Percentiles rank a stretch among this genome's conserved stretches.
Evolutionary conservation across 768 basidiomycete genomes (phyloP).

Genomic region (Heimioporus sp.): DNA sequence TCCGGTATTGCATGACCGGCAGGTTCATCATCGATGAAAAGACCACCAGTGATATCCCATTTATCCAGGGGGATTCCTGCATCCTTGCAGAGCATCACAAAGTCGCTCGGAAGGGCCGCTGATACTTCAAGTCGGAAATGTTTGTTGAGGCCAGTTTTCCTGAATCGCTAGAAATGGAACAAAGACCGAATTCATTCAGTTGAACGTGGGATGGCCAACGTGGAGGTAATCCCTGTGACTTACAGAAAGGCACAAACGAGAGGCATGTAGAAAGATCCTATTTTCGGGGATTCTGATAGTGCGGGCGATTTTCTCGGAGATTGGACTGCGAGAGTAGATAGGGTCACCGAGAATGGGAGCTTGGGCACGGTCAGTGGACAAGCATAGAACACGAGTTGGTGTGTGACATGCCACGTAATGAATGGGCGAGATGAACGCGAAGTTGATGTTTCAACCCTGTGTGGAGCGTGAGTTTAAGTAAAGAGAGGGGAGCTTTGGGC

Average conservation of each 20-base stretch:
- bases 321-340: slow-evolving; percentile 42
- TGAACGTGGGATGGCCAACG: not conserved
- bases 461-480: slow-evolving; percentile 53
- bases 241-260: slow-evolving; percentile 55
- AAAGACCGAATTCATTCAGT: not conserved
- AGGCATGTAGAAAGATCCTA: slow-evolving; percentile 61
- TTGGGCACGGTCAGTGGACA: slow-evolving; percentile 26
- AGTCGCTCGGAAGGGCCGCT: slow-evolving; percentile 59
- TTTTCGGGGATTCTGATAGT: slow-evolving; percentile 37
- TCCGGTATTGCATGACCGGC: slow-evolving; percentile 36
- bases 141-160: slow-evolving; percentile 40
- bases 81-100: slow-evolving; percentile 48
- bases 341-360: slow-evolving; percentile 68
- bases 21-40: slow-evolving; percentile 44
- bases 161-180: slow-evolving; percentile 43
- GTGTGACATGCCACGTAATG: slow-evolving; percentile 41
- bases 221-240: slow-evolving; percentile 19
- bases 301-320: slow-evolving; percentile 29
- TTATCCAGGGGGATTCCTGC: slow-evolving; percentile 41
- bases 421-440: slow-evolving; percentile 58
- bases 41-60: slow-evolving; percentile 40
- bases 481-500: slow-evolving; percentile 48
- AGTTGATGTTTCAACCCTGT: slow-evolving; percentile 74
- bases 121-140: slow-evolving; percentile 51
- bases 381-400: not conserved